Evolutionary conservation across 768 basidiomycete species (phyloP), one percentile per base, ranked within the genome.

Genomic region (Trametes villosa): DNA sequence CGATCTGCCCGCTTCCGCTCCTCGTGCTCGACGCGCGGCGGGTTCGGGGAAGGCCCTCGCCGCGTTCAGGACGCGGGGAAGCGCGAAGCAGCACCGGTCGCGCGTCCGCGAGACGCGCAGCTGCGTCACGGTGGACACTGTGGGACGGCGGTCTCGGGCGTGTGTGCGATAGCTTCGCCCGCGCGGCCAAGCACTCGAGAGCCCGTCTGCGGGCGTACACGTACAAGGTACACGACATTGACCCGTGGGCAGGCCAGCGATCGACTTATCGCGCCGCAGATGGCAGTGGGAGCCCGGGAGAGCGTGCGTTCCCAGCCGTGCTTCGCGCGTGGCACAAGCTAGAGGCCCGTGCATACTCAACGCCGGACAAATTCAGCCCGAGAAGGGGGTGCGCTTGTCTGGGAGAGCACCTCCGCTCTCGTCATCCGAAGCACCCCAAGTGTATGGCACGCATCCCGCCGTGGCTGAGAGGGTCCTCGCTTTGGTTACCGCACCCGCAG

Each of bases 331-430:
- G 45, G 56, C 45, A 46, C 26, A 45, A 12, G 27, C 27, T 27
- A 13, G 13, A 6, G 38, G 40, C 47, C 56, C 56, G 47, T 57
- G 56, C 56, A 57, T 57, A 57, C 56, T 57, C 56, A 57, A 57
- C 56, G 56, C 56, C 56, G 47, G 47, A 49, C 47, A 30, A 36
- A 57, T 24, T 31, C 56, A 17, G 33, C 33, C 44, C 7, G 26
- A 36, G n/a, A 1, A 12, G 31, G 44, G 22, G 46, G n/a, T 31
- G 29, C 29, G 45, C 47, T 41, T 57, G 47, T 42, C 46, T 3
- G 6, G 36, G 36, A n/a, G n/a, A n/a, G n/a, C 38, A 2, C 38
- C 12, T 49, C 30, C 31, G 50, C 2, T 22, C 5, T 12, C 44
- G n/a, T n/a, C 34, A 36, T 36, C 34, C 34, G 15, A 36, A 22